Evolutionary conservation across 805 yeast genomes (phyloP).

Genomic region (Saccharomycopsis javanensis): DNA sequence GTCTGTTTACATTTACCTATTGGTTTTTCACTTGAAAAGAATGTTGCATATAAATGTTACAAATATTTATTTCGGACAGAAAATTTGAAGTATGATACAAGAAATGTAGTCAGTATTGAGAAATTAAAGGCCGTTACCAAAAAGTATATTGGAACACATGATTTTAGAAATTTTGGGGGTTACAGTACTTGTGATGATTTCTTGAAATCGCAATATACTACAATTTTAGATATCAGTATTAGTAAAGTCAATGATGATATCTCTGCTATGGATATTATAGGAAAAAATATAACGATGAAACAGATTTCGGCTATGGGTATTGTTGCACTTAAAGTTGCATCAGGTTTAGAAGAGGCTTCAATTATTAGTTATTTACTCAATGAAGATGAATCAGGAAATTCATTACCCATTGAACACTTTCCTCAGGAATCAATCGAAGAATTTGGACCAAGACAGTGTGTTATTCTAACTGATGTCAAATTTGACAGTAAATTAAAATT

Average conservation of each 20-base stretch:
- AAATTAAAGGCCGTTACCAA: conserved; percentile 61
- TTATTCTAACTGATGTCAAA: not conserved
- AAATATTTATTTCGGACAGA: conserved; percentile 53
- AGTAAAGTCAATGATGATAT: conserved; percentile 28
- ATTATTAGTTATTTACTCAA: conserved; percentile 54
- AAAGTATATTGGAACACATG: conserved; percentile 63
- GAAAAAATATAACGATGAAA: conserved; percentile 93
- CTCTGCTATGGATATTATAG: conserved; percentile 67
- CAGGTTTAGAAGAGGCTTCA: conserved; percentile 51
- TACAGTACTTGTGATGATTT: conserved; percentile 90
- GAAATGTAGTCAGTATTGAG: conserved; percentile 43
- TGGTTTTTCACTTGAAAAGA: conserved; percentile 84
- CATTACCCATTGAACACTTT: not conserved
- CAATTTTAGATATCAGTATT: conserved; percentile 28
- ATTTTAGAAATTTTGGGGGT: conserved; percentile 90
- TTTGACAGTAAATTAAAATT: not conserved
- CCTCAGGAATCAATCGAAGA: not conserved
- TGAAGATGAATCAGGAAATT: conserved; percentile 12
- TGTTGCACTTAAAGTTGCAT: conserved; percentile 69
- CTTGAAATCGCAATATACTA: conserved; percentile 52
- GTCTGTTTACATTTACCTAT: conserved; percentile 75
- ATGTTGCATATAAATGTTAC: conserved; percentile 76
- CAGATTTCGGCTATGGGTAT: conserved; percentile 96
- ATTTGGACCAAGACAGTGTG: not conserved
- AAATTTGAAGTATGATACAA: conserved; percentile 25